These are phyloP conservation scores for Nothophaeocryptopus gaeumannii DNA, from an alignment of 2,329 filamentous ascomycete species.

Conservation along the genomic window DNA sequence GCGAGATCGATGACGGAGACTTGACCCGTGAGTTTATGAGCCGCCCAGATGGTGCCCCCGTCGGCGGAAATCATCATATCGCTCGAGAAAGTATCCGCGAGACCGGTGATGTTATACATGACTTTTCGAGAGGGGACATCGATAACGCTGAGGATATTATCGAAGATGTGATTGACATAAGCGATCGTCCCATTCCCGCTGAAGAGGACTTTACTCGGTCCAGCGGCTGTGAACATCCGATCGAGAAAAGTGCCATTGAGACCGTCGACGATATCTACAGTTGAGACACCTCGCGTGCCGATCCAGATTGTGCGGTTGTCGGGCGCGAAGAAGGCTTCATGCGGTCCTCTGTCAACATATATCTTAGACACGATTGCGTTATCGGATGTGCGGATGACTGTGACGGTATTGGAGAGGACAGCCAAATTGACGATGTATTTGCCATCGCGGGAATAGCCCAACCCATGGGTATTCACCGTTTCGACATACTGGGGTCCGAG, in stretches of 20 bases:
- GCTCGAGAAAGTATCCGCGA: conserved; percentile 4
- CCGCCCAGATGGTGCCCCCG: conserved; percentile 4
- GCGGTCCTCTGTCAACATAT: conserved; percentile 6
- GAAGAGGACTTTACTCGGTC: conserved; percentile 11
- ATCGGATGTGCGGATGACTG: neutral
- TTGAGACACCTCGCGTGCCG: conserved; percentile 6
- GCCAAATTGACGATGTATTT: neutral
- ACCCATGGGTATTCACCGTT: conserved; percentile 4
- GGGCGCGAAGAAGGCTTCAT: conserved; percentile 5
- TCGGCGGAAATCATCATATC: conserved; percentile 14
- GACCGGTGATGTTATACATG: conserved; percentile 11
- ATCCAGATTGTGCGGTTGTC: conserved; percentile 7
- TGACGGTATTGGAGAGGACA: conserved; percentile 5
- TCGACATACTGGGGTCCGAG: conserved; percentile 2
- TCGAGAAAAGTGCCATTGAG: conserved; percentile 5
- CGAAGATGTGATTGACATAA: conserved; percentile 12
- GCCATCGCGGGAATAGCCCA: conserved; percentile 3
- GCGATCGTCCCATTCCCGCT: conserved; percentile 5
- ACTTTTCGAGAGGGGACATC: conserved; percentile 2
- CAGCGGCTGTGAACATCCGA: conserved; percentile 1
- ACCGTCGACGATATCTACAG: conserved; percentile 2
- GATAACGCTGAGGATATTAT: conserved; percentile 3
- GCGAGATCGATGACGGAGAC: conserved; percentile 5
- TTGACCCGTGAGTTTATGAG: conserved; percentile 8
- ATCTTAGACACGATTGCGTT: conserved; percentile 1